Conservation (phyloP, 2,329 filamentous ascomycete species). For the Escovopsis sp. region DNA sequence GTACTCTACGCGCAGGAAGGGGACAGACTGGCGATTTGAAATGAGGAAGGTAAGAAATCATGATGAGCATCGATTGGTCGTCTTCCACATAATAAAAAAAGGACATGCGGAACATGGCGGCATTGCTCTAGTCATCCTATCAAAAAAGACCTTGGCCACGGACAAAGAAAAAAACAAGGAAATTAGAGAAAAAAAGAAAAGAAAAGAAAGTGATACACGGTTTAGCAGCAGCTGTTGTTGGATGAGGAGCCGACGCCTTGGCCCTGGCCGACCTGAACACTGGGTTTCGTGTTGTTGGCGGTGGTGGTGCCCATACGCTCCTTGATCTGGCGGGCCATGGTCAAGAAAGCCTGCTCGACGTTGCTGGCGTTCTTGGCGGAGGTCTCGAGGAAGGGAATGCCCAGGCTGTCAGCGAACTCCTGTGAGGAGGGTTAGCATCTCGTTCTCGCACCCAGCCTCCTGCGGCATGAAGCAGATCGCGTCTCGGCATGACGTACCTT, state of each 20-base stretch:
- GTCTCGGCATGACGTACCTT: conserved; percentile 50
- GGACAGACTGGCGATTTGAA: conserved; percentile 8
- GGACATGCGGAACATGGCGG: conserved; percentile 4
- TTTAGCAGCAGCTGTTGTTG: conserved; percentile 82
- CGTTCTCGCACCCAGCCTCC: neutral
- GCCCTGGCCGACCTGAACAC: conserved; percentile 87
- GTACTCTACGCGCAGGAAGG: conserved; percentile 22
- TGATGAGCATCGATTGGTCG: conserved; percentile 17
- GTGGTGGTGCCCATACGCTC: conserved; percentile 97
- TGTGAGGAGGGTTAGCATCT: conserved; percentile 25
- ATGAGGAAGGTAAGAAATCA: conserved; percentile 14
- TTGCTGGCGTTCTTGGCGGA: conserved; percentile 99
- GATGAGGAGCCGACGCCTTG: conserved; percentile 84
- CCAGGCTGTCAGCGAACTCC: conserved; percentile 98
- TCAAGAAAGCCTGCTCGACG: conserved; percentile 98
- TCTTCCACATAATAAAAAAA: conserved; percentile 10
- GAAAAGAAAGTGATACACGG: conserved; percentile 2
- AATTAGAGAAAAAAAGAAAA: conserved; percentile 2
- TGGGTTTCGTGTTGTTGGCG: conserved; percentile 95
- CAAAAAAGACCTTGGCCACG: conserved; percentile 5
- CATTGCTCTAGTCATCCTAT: conserved; percentile 8
- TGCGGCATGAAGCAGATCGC: conserved; percentile 1
- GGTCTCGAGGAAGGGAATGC: conserved; percentile 98
- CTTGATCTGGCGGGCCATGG: conserved; percentile 99
- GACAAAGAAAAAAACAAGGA: conserved; percentile 5